Evolutionary conservation across 2,329 filamentous ascomycete species (phyloP).

Genomic region (Aspergillus candidus): DNA sequence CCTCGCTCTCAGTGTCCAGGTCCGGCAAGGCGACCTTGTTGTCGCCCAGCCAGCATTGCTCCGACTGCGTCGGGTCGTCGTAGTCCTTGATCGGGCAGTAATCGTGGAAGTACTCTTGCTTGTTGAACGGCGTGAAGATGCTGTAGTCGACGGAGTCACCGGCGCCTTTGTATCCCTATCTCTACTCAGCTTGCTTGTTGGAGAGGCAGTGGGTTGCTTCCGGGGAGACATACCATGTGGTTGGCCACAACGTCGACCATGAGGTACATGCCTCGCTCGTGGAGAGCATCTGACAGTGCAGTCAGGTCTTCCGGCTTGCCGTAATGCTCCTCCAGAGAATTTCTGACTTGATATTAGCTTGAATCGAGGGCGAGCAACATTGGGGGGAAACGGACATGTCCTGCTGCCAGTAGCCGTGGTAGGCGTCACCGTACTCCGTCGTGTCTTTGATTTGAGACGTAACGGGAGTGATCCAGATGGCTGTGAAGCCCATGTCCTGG

Average conservation of each 20-base stretch:
- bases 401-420: conserved; percentile 49
- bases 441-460: conserved; percentile 32
- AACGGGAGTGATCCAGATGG: conserved; percentile 46
- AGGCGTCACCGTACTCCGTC: conserved; percentile 37
- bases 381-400: conserved; percentile 30
- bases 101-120: conserved; percentile 54
- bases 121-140: conserved; percentile 50
- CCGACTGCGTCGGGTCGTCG: conserved; percentile 41
- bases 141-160: conserved; percentile 48
- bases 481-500: conserved; percentile 44
- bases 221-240: conserved; percentile 39
- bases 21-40: conserved; percentile 57
- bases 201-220: too few species aligned
- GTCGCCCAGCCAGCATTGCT: conserved; percentile 51
- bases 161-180: conserved; percentile 43
- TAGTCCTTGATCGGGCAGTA: conserved; percentile 53
- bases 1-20: conserved; percentile 49
- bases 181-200: too few species aligned
- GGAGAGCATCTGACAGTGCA: conserved; percentile 50
- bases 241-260: conserved; percentile 58
- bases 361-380: background rate
- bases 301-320: conserved; percentile 56
- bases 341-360: conserved; percentile 17
- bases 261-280: conserved; percentile 53
- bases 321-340: conserved; percentile 52